Base-by-base conservation (phyloP, 2,329 filamentous ascomycete species). In the Pseudovirgaria hyperparasitica region DNA sequence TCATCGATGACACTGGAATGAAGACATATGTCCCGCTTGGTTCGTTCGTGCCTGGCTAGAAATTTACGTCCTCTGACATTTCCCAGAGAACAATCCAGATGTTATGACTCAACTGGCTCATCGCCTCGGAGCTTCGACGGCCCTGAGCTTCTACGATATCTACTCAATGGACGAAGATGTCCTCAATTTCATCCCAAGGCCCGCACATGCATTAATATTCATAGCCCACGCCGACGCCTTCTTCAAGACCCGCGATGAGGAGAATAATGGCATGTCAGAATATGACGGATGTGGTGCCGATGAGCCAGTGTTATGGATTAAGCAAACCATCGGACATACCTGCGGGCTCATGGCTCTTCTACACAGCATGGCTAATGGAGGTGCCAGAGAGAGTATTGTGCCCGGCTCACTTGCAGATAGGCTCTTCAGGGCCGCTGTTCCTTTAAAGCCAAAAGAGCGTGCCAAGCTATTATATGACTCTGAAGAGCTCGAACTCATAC, bases 341-440 rank as follows among this genome's bases (percentile, higher is more conserved):
- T 74, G 70, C 38, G 70, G 70, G 0, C 51, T 65, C n/a, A 71
- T 73, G 33, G 67, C 62, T 2, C 45, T 72, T 2, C 45, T 73
- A 3, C 70, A 74, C 40, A 56, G 57, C 32, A 38, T 71, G 13
- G 51, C 58, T 25, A 75, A 73, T 40, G 59, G 63, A 10, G 46
- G 53, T 3, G 58, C 57, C 3, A 45, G 45, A 13, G 41, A 53
- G 9, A 54, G 57, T 32, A 55, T 73, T 30, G 30, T 34, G 3
- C 45, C 55, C 0, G 58, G 44, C 3, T 64, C 61, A 2, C 44
- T 50, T 1, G 45, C 71, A 4, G 60, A 56, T n/a, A 40, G 41
- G 9, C 49, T 73, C 4, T 42, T 58, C n/a, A 42, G 53, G 10
- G 41, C 52, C 4, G 58, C 62, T 1, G 40, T 64, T 7, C 57